Evolutionary conservation across 768 basidiomycete species (phyloP).

Genomic region (Filobasidium floriforme): DNA sequence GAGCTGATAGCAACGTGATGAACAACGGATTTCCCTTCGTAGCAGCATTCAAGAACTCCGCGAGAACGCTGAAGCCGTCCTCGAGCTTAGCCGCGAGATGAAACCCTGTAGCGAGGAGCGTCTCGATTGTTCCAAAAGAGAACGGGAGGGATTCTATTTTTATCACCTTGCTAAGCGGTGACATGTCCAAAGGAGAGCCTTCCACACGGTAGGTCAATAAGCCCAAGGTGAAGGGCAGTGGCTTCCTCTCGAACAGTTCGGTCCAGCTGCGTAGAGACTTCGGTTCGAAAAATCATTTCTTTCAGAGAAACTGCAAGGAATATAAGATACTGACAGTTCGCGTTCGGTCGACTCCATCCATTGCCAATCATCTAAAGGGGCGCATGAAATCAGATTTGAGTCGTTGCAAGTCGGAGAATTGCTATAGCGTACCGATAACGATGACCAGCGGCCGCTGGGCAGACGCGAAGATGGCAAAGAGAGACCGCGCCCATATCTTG

Average conservation of each 20-base stretch:
- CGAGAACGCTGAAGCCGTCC: conserved; percentile 14
- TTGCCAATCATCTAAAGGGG: conserved; percentile 32
- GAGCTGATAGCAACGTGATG: conserved; percentile 13
- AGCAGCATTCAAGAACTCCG: conserved; percentile 24
- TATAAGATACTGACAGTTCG: conserved; percentile 20
- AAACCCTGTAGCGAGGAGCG: not conserved
- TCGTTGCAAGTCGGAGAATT: not conserved
- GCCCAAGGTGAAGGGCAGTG: conserved; percentile 27
- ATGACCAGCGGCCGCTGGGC: conserved; percentile 26
- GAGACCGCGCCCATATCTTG: conserved; percentile 14
- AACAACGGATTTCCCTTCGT: conserved; percentile 30
- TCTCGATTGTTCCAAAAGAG: conserved; percentile 2
- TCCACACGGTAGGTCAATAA: conserved; percentile 26
- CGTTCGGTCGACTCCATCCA: conserved; percentile 27
- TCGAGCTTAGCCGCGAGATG: not conserved
- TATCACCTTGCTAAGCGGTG: not conserved
- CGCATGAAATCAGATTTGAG: not conserved
- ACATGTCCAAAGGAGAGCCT: conserved; percentile 11
- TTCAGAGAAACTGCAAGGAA: no score
- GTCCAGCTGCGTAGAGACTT: conserved; percentile 8
- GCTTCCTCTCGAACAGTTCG: conserved; percentile 11
- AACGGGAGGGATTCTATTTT: conserved; percentile 1
- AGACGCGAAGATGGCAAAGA: conserved; percentile 32
- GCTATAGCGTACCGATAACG: conserved; percentile 19
- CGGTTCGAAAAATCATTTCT: not conserved